Conservation (phyloP, 495 filamentous ascomycete species). For the Penicillium ochrochloron region DNA sequence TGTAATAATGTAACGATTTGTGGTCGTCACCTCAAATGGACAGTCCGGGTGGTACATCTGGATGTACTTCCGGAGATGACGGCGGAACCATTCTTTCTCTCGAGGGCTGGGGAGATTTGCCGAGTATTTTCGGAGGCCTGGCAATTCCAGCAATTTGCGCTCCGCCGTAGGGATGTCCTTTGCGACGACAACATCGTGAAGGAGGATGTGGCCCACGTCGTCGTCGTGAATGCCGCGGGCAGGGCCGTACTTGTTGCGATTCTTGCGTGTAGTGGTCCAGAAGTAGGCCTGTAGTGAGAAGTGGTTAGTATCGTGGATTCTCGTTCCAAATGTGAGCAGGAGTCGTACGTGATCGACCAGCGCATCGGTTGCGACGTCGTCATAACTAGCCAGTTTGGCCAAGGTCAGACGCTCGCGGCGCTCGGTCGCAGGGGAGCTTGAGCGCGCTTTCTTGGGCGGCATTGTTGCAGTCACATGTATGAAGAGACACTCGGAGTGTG, state of each 20-base stretch:
- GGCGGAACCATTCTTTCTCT: constrained; percentile 85
- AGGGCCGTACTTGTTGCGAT: constrained; percentile 82
- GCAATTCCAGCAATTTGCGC: constrained; percentile 68
- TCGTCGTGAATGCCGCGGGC: constrained; percentile 82
- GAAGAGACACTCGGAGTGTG: constrained; percentile 6
- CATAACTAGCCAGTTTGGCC: constrained; percentile 85
- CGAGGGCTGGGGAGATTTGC: constrained; percentile 68
- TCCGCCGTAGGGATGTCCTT: constrained; percentile 74
- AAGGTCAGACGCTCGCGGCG: constrained; percentile 79
- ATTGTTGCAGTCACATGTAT: constrained; percentile 27
- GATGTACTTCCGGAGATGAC: constrained; percentile 88
- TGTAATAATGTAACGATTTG: constrained; percentile 92
- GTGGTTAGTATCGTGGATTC: constrained; percentile 26
- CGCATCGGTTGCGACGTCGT: constrained; percentile 95
- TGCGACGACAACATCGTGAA: constrained; percentile 72
- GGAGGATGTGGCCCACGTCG: constrained; percentile 77
- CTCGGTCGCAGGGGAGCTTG: constrained; percentile 42
- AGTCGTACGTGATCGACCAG: constrained; percentile 88
- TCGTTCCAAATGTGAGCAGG: constrained; percentile 10
- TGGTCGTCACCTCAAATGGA: constrained; percentile 91
- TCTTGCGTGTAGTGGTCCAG: constrained; percentile 96
- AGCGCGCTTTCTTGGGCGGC: constrained; percentile 51
- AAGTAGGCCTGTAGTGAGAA: constrained; percentile 72
- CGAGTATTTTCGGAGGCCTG: constrained; percentile 73
- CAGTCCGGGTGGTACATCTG: constrained; percentile 91